Evolutionary conservation across 1,139 yeast species (phyloP).

Genomic region (Kurtzmaniella quercitrusa): DNA sequence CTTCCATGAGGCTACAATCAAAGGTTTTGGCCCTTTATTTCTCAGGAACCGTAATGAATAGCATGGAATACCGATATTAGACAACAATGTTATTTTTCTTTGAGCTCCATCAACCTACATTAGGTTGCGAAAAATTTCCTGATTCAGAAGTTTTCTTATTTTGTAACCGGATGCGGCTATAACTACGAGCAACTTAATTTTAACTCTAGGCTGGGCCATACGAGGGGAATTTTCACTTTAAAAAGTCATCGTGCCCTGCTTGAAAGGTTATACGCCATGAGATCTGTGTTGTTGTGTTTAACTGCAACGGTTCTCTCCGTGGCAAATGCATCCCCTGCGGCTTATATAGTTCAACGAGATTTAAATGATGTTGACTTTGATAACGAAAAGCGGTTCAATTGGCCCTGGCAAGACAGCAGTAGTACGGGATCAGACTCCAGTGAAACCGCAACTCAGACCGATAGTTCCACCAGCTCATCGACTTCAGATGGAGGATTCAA

Average conservation of each 20-base stretch:
- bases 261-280: neutral
- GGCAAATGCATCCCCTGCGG: neutral
- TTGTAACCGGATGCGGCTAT: neutral
- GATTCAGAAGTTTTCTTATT: neutral
- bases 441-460: neutral
- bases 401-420: conserved; percentile 16
- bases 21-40: neutral
- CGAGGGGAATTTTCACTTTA: too few species aligned
- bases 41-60: too few species aligned
- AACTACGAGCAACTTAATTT: neutral
- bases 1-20: too few species aligned
- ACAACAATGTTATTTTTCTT: neutral
- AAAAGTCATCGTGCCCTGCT: too few species aligned
- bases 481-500: neutral
- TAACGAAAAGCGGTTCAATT: conserved; percentile 7
- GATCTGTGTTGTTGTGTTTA: neutral
- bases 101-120: neutral
- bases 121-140: neutral
- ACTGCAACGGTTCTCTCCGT: neutral
- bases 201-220: too few species aligned
- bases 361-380: neutral
- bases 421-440: too few species aligned
- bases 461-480: neutral
- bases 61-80: too few species aligned
- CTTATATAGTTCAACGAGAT: neutral